A percentile compares a stretch with the other conserved stretches of the same genome.
Evolutionary conservation across 1,139 yeast genomes (phyloP).

Genomic region (Saccharomycopsis crataegensis): DNA sequence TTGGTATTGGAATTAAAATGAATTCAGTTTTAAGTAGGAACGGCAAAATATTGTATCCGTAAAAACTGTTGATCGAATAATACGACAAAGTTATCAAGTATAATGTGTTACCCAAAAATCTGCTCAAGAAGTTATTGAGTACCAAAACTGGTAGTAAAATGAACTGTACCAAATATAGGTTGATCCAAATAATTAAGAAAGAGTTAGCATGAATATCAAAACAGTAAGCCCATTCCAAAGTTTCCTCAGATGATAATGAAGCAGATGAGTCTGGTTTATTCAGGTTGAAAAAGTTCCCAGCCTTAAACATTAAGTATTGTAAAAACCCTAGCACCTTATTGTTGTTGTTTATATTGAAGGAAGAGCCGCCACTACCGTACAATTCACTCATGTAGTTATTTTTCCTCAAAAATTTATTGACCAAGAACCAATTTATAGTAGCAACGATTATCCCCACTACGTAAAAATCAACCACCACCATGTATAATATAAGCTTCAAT

Average conservation of each 20-base stretch:
- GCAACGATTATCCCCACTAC: conserved; percentile 64
- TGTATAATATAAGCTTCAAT: conserved; percentile 57
- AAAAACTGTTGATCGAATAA: conserved; percentile 73
- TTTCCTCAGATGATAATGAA: conserved; percentile 36
- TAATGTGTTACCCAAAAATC: conserved; percentile 69
- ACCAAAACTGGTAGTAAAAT: conserved; percentile 65
- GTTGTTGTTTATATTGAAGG: background rate
- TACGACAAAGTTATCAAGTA: conserved; percentile 68
- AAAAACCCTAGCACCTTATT: conserved; percentile 1
- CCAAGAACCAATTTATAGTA: conserved; percentile 64
- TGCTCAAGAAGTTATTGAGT: conserved; percentile 53
- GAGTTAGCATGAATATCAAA: conserved; percentile 92
- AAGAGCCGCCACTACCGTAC: background rate
- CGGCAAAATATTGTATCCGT: conserved; percentile 83
- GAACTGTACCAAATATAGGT: conserved; percentile 70
- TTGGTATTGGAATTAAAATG: conserved; percentile 49
- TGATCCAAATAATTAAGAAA: conserved; percentile 72
- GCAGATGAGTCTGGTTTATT: conserved; percentile 30
- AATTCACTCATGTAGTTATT: conserved; percentile 14
- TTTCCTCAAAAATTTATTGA: conserved; percentile 52
- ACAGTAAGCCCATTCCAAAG: conserved; percentile 89
- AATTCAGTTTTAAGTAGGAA: conserved; percentile 59
- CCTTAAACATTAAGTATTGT: conserved; percentile 1
- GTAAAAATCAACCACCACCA: conserved; percentile 82
- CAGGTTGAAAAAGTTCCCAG: background rate